Evolutionary conservation across 2,329 filamentous ascomycete genomes (phyloP), one percentile per base, ranked within the genome.

Genomic region (Cordyceps cateniannulata): DNA sequence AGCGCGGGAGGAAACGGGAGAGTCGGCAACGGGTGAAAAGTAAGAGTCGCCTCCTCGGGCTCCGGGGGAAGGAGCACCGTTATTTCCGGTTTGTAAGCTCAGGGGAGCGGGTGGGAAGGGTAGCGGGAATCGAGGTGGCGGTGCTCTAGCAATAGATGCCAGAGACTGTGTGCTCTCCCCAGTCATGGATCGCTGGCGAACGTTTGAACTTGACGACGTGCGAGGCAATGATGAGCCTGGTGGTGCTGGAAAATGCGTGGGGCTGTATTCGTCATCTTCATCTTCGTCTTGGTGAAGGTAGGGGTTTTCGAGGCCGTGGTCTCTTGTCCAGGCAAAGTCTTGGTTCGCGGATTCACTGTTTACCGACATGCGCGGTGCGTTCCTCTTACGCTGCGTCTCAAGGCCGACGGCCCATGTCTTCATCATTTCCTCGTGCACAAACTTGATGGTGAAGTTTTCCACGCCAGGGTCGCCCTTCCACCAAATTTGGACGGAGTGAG

Each of bases 381-480:
- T 81, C 71, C 80, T 76, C 79, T 86, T 85, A 63, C 91, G 83
- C 73, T 96, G 93, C 2, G 77, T 80, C 65, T 96, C 90, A 27
- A 97, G 85, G 45, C 90, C 86, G 9, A 80, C 79, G 29, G 89
- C 88, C 95, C 95, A 99, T 71, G 93, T 96, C 74, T 89, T 93
- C 87, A 98, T 92, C 16, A 82, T 86, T 66, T 96, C 92, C 72
- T 99, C 95, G 63, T 93, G 95, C 55, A 85, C 83, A 73, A 97
- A 98, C 66, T 91, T 90, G 70, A 99, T 96, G 68, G 93, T 87
- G 73, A 99, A 98, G 70, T 96, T 96, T 71, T 99, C 93, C 35
- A 97, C 91, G 4, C 91, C 91, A 0, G 93, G 91, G 65, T 98
- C 93, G 38, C 93, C 93, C 75, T 95, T 98, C 95, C 95, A 99